phyloP scores from a whole-genome alignment of 2,329 filamentous ascomycete genomes.

The Colletotrichum truncatum region DNA sequence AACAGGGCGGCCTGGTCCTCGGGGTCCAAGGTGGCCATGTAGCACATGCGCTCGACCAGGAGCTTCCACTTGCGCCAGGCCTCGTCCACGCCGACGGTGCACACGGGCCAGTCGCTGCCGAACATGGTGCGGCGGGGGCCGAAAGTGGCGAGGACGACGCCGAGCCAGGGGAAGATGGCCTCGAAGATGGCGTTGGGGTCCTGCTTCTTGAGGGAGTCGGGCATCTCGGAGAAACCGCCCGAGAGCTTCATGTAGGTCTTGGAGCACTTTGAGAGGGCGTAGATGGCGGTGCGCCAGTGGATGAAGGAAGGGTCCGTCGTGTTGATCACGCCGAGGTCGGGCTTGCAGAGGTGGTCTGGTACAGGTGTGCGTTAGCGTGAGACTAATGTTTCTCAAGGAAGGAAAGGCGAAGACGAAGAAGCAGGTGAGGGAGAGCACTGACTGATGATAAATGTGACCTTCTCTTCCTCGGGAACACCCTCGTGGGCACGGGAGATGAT shows the following conservation, averaged over 20 bases:
- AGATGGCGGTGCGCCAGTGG: conserved; percentile 76
- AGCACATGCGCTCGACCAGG: conserved; percentile 74
- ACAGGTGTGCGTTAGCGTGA: not conserved
- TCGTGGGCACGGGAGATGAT: conserved; percentile 76
- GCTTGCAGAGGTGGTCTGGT: conserved; percentile 89
- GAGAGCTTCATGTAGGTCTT: conserved; percentile 92
- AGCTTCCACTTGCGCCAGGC: conserved; percentile 82
- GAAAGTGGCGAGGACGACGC: conserved; percentile 77
- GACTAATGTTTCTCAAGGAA: not conserved
- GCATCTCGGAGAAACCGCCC: conserved; percentile 82
- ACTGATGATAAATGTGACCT: conserved; percentile 77
- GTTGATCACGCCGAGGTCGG: conserved; percentile 74
- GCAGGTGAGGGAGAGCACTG: conserved; percentile 40
- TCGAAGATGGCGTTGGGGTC: conserved; percentile 67
- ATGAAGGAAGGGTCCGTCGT: conserved; percentile 67
- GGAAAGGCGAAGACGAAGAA: not conserved
- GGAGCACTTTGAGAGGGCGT: conserved; percentile 69
- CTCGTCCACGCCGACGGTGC: conserved; percentile 67
- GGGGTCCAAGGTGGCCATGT: conserved; percentile 67
- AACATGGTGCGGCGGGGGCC: conserved; percentile 82
- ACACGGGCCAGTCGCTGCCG: conserved; percentile 93
- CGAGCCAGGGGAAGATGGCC: conserved; percentile 75
- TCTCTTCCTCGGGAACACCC: conserved; percentile 65
- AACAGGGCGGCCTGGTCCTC: conserved; percentile 75
- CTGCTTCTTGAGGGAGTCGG: conserved; percentile 58